Conservation (phyloP, 164 flowering plant genomes). For the Vitis amurensis region DNA sequence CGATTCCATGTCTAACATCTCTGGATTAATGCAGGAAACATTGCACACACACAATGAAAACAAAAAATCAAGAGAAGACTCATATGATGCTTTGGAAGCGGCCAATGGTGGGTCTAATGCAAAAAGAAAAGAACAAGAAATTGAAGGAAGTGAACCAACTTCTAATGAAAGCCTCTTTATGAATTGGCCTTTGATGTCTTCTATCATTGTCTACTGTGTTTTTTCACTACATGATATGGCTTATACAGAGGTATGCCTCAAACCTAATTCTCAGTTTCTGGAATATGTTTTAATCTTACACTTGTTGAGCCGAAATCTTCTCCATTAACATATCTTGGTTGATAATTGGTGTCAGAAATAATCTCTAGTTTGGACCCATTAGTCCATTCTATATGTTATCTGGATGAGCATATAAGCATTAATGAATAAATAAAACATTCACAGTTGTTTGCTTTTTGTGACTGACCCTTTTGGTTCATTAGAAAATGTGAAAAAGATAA, state of each 20-base stretch:
- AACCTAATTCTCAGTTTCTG: neutral
- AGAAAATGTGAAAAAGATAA: no score
- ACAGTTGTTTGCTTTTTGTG: no score
- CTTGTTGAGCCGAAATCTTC: no score
- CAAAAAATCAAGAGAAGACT: slow-evolving; percentile 4
- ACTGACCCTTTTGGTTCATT: no score
- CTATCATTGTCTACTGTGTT: slow-evolving; percentile 68
- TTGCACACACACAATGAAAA: slow-evolving; percentile 55
- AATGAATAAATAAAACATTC: no score
- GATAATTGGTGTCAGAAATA: no score
- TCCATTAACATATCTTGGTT: no score
- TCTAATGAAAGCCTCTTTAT: slow-evolving; percentile 45
- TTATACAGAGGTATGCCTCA: slow-evolving; percentile 63
- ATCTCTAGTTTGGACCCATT: no score
- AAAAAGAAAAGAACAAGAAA: slow-evolving; percentile 15
- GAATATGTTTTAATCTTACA: no score
- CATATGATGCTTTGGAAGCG: slow-evolving; percentile 44
- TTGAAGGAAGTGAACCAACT: slow-evolving; percentile 18
- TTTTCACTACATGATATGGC: slow-evolving; percentile 91
- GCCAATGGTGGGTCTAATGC: slow-evolving; percentile 19
- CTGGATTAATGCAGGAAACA: slow-evolving; percentile 60
- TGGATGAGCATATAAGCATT: no score
- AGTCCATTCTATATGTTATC: no score
- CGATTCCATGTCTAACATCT: no score
- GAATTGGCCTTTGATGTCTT: slow-evolving; percentile 92